These are phyloP conservation scores for Oemleria cerasiformis DNA, from an alignment of 306 rosid species.

Conservation along the genomic window DNA sequence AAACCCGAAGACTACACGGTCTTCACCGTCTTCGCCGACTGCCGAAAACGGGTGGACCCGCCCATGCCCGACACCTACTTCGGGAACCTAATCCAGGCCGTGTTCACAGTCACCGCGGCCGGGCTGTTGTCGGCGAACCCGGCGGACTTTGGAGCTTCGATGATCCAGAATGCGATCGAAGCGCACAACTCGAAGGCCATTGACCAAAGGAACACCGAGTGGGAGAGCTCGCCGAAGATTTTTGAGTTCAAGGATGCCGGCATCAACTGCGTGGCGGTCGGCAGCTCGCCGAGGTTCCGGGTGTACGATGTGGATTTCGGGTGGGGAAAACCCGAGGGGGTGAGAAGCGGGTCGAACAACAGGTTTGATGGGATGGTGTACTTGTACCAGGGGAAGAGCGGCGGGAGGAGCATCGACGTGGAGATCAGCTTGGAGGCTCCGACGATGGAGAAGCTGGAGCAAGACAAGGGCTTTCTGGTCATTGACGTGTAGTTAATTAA, in stretches of 20 bases:
- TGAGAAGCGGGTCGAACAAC: constrained; percentile 87
- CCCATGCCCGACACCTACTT: constrained; percentile 85
- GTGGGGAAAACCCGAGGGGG: constrained; percentile 77
- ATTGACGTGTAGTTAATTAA: neutral
- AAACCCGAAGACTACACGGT: constrained; percentile 89
- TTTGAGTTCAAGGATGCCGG: constrained; percentile 92
- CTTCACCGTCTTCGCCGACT: constrained; percentile 88
- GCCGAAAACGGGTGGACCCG: constrained; percentile 79
- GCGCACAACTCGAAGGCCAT: constrained; percentile 52
- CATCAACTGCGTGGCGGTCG: constrained; percentile 86
- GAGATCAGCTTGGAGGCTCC: constrained; percentile 71
- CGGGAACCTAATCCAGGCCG: constrained; percentile 87
- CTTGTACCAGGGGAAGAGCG: constrained; percentile 78
- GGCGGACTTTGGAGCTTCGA: constrained; percentile 57
- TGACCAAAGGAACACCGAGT: constrained; percentile 67
- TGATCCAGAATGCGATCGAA: constrained; percentile 69
- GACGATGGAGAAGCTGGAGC: constrained; percentile 72
- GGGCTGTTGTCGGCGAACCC: constrained; percentile 56
- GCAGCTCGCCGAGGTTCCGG: constrained; percentile 95
- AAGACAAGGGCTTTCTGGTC: constrained; percentile 62
- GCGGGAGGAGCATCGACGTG: constrained; percentile 91
- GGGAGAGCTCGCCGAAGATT: constrained; percentile 87
- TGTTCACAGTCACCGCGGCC: constrained; percentile 66
- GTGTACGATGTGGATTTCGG: constrained; percentile 94
- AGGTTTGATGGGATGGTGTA: constrained; percentile 92